Evolutionary conservation across 495 filamentous ascomycete genomes (phyloP).

Genomic region (Daldinia childiae): DNA sequence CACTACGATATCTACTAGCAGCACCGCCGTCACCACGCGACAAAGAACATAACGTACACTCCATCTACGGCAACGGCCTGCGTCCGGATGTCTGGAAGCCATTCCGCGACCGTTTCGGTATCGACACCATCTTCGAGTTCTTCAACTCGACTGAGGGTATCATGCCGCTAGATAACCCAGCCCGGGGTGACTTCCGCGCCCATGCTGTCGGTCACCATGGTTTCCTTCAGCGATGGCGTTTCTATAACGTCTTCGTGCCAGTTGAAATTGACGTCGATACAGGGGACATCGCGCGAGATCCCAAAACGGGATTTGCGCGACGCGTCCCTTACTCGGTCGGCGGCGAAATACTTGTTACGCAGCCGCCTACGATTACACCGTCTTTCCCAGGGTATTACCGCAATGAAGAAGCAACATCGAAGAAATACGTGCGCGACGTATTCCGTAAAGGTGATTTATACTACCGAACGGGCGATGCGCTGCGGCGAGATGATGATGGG

Average conservation of each 20-base stretch:
- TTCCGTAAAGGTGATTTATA: constrained; percentile 79
- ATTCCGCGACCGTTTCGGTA: constrained; percentile 71
- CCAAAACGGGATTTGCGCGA: constrained; percentile 71
- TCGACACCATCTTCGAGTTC: constrained; percentile 69
- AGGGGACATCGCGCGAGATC: constrained; percentile 69
- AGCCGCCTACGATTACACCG: constrained; percentile 56
- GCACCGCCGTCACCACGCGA: constrained; percentile 71
- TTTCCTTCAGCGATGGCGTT: constrained; percentile 59
- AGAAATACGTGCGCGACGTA: constrained; percentile 75
- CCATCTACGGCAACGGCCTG: constrained; percentile 81
- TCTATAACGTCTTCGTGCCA: constrained; percentile 66
- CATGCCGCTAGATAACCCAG: constrained; percentile 66
- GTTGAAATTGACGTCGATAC: constrained; percentile 75
- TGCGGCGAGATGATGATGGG: constrained; percentile 71
- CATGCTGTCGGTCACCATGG: constrained; percentile 79
- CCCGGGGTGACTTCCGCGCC: constrained; percentile 66
- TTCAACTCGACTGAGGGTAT: constrained; percentile 74
- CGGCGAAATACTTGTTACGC: constrained; percentile 78
- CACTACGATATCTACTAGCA: constrained; percentile 77
- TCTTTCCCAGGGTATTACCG: constrained; percentile 77
- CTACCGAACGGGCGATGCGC: constrained; percentile 78
- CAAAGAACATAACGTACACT: constrained; percentile 68
- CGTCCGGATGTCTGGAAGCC: constrained; percentile 78
- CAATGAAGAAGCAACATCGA: constrained; percentile 70
- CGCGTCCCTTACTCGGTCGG: constrained; percentile 71